Conservation (phyloP, 169 alveolate genomes). For the Plasmodium yoelii region DNA sequence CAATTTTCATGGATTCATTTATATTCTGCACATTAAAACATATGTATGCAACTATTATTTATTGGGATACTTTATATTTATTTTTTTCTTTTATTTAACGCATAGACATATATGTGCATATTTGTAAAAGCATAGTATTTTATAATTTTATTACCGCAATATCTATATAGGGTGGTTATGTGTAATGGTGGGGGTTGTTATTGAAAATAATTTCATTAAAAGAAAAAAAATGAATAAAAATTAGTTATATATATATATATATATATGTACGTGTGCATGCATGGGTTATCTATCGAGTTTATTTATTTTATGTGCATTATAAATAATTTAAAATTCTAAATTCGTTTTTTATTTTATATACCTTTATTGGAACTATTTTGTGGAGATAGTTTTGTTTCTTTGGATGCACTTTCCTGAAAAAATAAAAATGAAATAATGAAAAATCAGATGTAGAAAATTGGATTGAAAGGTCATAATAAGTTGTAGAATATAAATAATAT, state of each 20-base stretch:
- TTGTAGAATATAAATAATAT: neutral
- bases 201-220: neutral
- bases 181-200: neutral
- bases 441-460: neutral
- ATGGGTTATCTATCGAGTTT: neutral
- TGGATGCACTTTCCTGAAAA: slow-evolving; percentile 36
- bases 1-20: slow-evolving; percentile 40
- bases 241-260: too few relatives aligned
- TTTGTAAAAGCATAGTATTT: neutral
- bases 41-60: neutral
- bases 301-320: neutral
- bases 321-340: too few relatives aligned
- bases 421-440: neutral
- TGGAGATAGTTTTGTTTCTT: slow-evolving; percentile 21
- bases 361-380: slow-evolving; percentile 43
- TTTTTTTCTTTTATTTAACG: neutral
- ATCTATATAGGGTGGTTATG: neutral
- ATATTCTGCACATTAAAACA: slow-evolving; percentile 5
- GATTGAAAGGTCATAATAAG: too few relatives aligned
- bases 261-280: neutral
- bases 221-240: too few relatives aligned
- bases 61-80: neutral
- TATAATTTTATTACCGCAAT: slow-evolving; percentile 20
- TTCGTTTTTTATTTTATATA: slow-evolving; percentile 2
- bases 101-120: neutral